Evolutionary conservation across 176 grass and related monocot species (phyloP).

Genomic region (Oryza glumipatula): DNA sequence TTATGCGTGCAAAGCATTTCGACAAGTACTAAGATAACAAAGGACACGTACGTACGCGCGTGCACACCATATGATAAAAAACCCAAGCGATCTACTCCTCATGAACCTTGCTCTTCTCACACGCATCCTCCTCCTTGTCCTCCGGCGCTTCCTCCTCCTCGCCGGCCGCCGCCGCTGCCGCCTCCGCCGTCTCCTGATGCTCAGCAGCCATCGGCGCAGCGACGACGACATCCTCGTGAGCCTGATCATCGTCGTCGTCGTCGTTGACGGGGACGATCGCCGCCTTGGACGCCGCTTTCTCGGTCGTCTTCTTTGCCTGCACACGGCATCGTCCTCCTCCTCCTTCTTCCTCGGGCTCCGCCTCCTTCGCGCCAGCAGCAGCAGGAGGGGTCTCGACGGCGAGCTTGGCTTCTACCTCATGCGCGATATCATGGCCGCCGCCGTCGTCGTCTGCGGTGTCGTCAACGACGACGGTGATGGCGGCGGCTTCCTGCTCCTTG

Average conservation of each 20-base stretch:
- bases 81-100: neutral
- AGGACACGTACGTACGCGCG: neutral
- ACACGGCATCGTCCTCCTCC: neutral
- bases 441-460: neutral
- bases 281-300: constrained; percentile 19
- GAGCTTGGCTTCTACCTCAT: constrained; percentile 29
- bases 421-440: neutral
- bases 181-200: neutral
- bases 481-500: neutral
- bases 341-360: neutral
- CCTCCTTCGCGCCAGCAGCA: neutral
- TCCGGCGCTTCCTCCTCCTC: neutral
- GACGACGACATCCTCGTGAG: neutral
- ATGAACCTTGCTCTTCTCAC: neutral
- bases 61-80: neutral
- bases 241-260: constrained; percentile 3
- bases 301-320: neutral
- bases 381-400: neutral
- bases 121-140: neutral
- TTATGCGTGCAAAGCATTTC: neutral
- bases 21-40: neutral
- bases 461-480: neutral
- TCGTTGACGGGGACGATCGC: constrained; percentile 28
- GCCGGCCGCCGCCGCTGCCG: neutral
- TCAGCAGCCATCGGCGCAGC: neutral